Evolutionary conservation across 257 asterid genomes (phyloP).

Genomic region (Fraxinus americana): DNA sequence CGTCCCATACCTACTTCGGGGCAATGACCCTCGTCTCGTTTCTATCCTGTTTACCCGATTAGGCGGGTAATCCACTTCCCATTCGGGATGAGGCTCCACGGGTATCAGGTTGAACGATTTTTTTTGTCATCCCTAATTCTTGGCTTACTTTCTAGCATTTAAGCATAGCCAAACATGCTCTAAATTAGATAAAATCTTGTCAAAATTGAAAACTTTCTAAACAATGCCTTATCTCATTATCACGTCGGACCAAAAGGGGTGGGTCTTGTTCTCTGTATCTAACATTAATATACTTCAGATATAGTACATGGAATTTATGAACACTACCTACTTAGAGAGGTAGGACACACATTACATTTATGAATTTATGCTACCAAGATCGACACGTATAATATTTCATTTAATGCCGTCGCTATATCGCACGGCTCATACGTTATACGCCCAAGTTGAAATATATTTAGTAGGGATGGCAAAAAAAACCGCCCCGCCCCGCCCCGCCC

Average conservation of each 20-base stretch:
- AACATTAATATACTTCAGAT: background rate
- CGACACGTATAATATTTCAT: background rate
- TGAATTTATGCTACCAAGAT: background rate
- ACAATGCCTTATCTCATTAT: constrained; percentile 22
- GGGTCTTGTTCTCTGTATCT: constrained; percentile 19
- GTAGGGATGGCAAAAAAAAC: no score
- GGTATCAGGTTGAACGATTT: no score
- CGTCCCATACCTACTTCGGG: no score
- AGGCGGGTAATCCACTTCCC: no score
- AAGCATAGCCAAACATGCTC: background rate
- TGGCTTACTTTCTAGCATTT: background rate
- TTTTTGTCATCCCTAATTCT: no score
- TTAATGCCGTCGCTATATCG: background rate
- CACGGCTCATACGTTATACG: background rate
- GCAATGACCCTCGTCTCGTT: no score
- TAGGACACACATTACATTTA: background rate
- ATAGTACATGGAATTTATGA: constrained; percentile 1
- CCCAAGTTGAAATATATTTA: background rate
- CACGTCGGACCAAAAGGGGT: constrained; percentile 27
- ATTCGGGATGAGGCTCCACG: no score
- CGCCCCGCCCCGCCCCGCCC: no score
- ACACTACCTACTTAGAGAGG: background rate
- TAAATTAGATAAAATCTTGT: background rate
- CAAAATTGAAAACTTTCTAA: background rate
- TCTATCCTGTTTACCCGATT: no score